A percentile compares a stretch with the other conserved stretches of the same genome.
Conservation (phyloP, 1,284 basidiomycete species). For the Amylostereum chailletii region DNA sequence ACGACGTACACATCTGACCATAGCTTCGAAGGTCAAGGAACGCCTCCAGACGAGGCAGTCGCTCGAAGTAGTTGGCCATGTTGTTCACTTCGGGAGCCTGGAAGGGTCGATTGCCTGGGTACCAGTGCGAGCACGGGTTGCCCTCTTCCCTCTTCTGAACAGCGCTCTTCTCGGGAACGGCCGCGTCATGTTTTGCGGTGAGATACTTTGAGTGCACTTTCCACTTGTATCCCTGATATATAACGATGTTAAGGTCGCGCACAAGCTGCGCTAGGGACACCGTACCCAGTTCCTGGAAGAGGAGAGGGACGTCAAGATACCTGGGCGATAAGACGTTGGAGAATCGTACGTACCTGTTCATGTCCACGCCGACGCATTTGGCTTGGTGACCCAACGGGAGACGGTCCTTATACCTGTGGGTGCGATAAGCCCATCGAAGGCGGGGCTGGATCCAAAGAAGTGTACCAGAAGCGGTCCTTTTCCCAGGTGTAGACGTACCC, state of each 20-base stretch:
- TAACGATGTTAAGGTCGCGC: slow-evolving; percentile 1
- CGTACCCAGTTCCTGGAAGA: slow-evolving; percentile 50
- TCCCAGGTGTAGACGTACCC: slow-evolving; percentile 63
- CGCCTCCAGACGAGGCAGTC: slow-evolving; percentile 40
- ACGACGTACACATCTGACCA: slow-evolving; percentile 68
- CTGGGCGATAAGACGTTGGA: background rate
- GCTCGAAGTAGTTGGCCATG: slow-evolving; percentile 61
- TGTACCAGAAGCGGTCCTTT: slow-evolving; percentile 12
- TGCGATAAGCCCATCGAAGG: background rate
- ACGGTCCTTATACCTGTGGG: slow-evolving; percentile 65
- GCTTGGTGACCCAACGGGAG: slow-evolving; percentile 42
- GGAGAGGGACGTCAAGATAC: background rate
- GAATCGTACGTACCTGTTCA: slow-evolving; percentile 46
- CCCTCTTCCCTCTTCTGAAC: slow-evolving; percentile 21
- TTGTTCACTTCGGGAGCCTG: slow-evolving; percentile 71
- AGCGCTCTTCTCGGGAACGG: slow-evolving; percentile 11
- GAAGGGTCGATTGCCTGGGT: slow-evolving; percentile 65
- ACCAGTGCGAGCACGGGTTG: slow-evolving; percentile 65
- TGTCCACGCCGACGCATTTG: slow-evolving; percentile 66
- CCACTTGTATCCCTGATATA: slow-evolving; percentile 54
- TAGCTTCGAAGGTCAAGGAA: slow-evolving; percentile 80
- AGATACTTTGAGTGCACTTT: slow-evolving; percentile 28
- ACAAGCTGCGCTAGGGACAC: slow-evolving; percentile 5
- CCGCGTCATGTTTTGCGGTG: slow-evolving; percentile 1
- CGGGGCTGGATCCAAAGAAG: background rate